Evolutionary conservation across 176 grass and related monocot genomes (phyloP).

Genomic region (Oryza meyeriana): DNA sequence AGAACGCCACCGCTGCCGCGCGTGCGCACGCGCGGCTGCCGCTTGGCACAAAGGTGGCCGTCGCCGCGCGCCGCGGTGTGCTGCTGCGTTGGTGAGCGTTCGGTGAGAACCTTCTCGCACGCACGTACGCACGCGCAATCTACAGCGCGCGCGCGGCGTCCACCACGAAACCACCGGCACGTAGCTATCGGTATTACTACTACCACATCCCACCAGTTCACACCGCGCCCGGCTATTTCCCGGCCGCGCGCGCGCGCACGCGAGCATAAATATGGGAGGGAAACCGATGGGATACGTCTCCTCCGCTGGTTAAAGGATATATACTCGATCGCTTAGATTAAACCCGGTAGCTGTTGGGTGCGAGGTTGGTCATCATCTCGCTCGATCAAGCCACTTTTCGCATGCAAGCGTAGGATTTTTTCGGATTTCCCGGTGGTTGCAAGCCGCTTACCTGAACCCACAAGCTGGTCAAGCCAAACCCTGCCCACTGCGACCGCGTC

Average conservation of each 20-base stretch:
- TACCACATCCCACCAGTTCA: not conserved
- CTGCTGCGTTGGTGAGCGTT: not conserved
- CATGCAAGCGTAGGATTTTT: not conserved
- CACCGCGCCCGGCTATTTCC: not conserved
- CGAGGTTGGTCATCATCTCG: slow-evolving; percentile 31
- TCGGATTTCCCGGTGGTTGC: slow-evolving; percentile 26
- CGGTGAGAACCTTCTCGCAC: not conserved
- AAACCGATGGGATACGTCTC: not conserved
- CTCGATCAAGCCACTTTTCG: not conserved
- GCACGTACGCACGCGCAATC: not conserved
- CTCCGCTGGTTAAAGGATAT: not conserved
- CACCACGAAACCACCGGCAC: not conserved
- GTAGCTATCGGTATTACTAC: not conserved
- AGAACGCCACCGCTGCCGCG: not conserved
- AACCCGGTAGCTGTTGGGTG: not conserved
- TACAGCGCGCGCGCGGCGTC: not conserved
- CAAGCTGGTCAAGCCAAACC: slow-evolving; percentile 40
- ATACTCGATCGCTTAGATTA: not conserved
- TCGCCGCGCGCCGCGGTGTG: not conserved
- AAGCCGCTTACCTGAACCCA: slow-evolving; percentile 32
- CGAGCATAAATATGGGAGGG: not conserved
- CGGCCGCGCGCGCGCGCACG: not conserved
- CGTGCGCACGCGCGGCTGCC: too few species aligned
- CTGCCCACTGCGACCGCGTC: slow-evolving; percentile 23
- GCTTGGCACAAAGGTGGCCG: slow-evolving; percentile 17